A percentile compares a stretch with the other conserved stretches of the same genome.
These are phyloP conservation scores for Blastobotrys chiropterorum DNA, from an alignment of 805 yeast genomes.

Conservation along the genomic window DNA sequence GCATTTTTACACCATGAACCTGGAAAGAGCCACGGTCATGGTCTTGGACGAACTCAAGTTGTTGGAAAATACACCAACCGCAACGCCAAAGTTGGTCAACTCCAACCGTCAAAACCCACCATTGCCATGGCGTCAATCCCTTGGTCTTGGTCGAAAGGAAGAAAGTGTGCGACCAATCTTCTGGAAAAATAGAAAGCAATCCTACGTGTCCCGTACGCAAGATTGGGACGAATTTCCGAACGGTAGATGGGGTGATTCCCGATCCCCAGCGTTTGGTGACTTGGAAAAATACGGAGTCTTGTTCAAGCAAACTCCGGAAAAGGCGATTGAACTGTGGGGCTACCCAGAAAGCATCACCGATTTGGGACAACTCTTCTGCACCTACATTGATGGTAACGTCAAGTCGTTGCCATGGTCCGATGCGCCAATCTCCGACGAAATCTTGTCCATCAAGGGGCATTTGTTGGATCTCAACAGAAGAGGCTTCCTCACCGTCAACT, in stretches of 20 bases:
- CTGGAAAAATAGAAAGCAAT: conserved; percentile 90
- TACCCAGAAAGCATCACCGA: conserved; percentile 57
- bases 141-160: conserved; percentile 69
- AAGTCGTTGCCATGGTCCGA: conserved; percentile 91
- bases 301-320: conserved; percentile 68
- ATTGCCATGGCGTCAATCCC: conserved; percentile 85
- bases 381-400: conserved; percentile 66
- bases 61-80: conserved; percentile 31
- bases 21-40: conserved; percentile 87
- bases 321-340: conserved; percentile 86
- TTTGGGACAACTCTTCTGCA: conserved; percentile 54
- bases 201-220: conserved; percentile 82
- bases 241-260: conserved; percentile 97
- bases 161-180: conserved; percentile 91
- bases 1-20: conserved; percentile 96
- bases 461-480: conserved; percentile 58
- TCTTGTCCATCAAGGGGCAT: conserved; percentile 51
- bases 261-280: conserved; percentile 96
- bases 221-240: conserved; percentile 98
- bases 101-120: conserved; percentile 31
- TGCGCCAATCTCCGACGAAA: conserved; percentile 76
- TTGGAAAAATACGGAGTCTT: conserved; percentile 75
- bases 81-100: conserved; percentile 32
- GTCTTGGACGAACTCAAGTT: conserved; percentile 69
- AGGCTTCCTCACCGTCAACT: conserved; percentile 78